phyloP scores from a whole-genome alignment of 805 yeast species.

The Kodamaea leandrae region DNA sequence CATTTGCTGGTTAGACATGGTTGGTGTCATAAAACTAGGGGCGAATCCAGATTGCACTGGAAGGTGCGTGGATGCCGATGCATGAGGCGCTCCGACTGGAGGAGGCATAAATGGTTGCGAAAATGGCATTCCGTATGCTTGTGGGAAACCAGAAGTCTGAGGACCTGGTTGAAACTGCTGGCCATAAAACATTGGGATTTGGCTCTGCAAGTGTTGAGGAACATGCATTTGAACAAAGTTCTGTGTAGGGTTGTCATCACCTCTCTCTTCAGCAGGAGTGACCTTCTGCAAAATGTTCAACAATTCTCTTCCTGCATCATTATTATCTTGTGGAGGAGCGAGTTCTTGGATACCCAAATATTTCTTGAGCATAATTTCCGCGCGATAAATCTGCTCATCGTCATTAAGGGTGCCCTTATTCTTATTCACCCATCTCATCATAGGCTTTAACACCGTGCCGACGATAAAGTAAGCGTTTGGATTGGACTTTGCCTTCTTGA shows the following conservation, averaged over 20 bases:
- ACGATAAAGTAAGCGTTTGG: conserved; percentile 45
- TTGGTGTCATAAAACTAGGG: conserved; percentile 4
- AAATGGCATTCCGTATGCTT: conserved; percentile 8
- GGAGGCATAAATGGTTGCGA: conserved; percentile 9
- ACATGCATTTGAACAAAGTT: conserved; percentile 25
- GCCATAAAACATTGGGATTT: conserved; percentile 18
- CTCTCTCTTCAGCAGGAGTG: conserved; percentile 8
- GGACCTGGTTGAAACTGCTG: conserved; percentile 11
- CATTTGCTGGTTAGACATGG: conserved; percentile 6
- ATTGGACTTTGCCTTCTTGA: conserved; percentile 40
- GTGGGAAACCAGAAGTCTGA: conserved; percentile 10
- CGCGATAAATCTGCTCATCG: conserved; percentile 57
- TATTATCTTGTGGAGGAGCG: conserved; percentile 25
- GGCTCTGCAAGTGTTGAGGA: conserved; percentile 33
- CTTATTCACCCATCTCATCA: conserved; percentile 53
- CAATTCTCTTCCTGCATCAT: conserved; percentile 76
- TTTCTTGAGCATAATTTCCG: conserved; percentile 62
- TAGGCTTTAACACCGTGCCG: conserved; percentile 48
- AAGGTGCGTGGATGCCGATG: conserved; percentile 3
- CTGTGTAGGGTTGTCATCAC: background rate
- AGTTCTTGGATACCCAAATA: conserved; percentile 53
- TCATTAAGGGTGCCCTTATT: conserved; percentile 51
- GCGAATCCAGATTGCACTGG: conserved; percentile 2
- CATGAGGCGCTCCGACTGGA: conserved; percentile 7
- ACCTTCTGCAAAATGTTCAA: conserved; percentile 55